Conservation (phyloP, 2,329 filamentous ascomycete species). For the Arthrobotrys sphaeroides region DNA sequence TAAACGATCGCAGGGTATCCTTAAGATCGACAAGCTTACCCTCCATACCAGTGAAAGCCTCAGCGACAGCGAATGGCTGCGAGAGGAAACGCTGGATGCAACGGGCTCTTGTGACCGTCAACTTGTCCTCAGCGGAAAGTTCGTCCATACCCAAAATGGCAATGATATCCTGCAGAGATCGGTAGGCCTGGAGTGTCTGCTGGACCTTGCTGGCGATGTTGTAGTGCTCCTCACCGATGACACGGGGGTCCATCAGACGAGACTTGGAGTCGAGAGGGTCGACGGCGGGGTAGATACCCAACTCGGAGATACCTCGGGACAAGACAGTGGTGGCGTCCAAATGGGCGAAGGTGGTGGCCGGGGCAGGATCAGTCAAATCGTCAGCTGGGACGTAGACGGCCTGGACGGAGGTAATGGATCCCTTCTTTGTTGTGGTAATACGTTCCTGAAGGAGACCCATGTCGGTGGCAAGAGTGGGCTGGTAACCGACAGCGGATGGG, state of each 20-base stretch:
- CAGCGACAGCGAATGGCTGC: conserved; percentile 94
- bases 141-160: conserved; percentile 99
- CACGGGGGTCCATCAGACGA: conserved; percentile 98
- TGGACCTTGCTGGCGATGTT: conserved; percentile 91
- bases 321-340: conserved; percentile 99
- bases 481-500: conserved; percentile 99
- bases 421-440: conserved; percentile 99
- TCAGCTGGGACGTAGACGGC: conserved; percentile 99
- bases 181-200: conserved; percentile 99
- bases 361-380: conserved; percentile 99
- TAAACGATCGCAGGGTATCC: conserved; percentile 97
- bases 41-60: conserved; percentile 82
- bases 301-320: conserved; percentile 99
- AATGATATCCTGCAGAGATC: conserved; percentile 99
- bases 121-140: conserved; percentile 97
- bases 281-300: conserved; percentile 99
- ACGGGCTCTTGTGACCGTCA: conserved; percentile 99
- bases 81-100: conserved; percentile 99
- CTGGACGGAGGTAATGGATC: conserved; percentile 99
- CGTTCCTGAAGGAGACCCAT: conserved; percentile 99
- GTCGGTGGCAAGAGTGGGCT: conserved; percentile 96
- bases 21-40: conserved; percentile 97
- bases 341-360: conserved; percentile 99
- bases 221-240: conserved; percentile 99
- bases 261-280: conserved; percentile 99